A percentile compares a stretch with the other conserved stretches of the same genome.
phyloP scores from a whole-genome alignment of 345 rosid genomes.

The Cardamine occulta region DNA sequence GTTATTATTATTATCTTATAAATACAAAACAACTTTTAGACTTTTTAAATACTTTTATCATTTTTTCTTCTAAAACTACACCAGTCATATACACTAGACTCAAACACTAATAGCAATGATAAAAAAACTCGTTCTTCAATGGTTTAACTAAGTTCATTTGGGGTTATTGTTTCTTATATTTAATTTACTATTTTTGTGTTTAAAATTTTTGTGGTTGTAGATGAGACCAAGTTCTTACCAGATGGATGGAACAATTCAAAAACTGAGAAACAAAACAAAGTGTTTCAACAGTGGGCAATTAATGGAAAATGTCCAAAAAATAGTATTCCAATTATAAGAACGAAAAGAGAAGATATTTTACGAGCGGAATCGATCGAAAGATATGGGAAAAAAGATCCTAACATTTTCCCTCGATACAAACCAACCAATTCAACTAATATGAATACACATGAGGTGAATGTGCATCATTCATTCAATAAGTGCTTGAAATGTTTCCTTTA shows the following conservation, averaged over 20 bases:
- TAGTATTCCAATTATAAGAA: constrained; percentile 25
- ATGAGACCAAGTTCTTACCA: constrained; percentile 31
- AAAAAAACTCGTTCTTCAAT: not conserved
- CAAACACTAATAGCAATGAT: not conserved
- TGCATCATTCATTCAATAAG: too few relatives aligned
- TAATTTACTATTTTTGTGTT: not conserved
- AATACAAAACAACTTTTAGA: too few relatives aligned
- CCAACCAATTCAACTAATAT: not conserved
- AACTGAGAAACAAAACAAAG: not conserved
- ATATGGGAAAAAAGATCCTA: not conserved
- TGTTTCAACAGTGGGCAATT: constrained; percentile 19
- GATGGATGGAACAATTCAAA: not conserved
- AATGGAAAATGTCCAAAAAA: constrained; percentile 22
- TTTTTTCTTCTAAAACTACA: not conserved
- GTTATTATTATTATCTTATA: too few relatives aligned
- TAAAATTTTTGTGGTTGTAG: not conserved
- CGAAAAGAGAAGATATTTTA: constrained; percentile 15
- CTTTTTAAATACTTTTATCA: not conserved
- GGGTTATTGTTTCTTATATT: not conserved
- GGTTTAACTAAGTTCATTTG: not conserved
- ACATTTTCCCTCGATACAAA: not conserved
- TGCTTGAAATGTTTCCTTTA: too few relatives aligned
- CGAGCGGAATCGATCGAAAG: not conserved
- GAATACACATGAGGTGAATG: constrained; percentile 1
- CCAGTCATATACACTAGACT: not conserved